These are phyloP conservation scores for Euphorbia tirucalli DNA, from an alignment of 345 rosid genomes.

Conservation along the genomic window DNA sequence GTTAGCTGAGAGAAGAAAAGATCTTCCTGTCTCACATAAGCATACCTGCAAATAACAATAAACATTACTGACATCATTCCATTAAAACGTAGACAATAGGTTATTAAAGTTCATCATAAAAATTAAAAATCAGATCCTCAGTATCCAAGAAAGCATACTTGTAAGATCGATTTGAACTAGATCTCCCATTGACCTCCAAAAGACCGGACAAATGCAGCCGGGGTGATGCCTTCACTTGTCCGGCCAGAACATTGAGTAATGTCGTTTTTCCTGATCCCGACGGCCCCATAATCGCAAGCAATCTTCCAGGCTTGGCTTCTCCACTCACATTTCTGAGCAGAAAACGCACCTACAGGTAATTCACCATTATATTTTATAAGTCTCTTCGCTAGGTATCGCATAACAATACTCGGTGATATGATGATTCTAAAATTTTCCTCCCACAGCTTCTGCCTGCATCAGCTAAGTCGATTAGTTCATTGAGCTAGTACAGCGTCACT, in stretches of 20 bases:
- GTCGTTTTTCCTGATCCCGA: conserved; percentile 99
- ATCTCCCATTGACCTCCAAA: conserved; percentile 79
- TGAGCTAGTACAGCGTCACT: neutral
- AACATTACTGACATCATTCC: neutral
- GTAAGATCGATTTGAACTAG: conserved; percentile 56
- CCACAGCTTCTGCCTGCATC: neutral
- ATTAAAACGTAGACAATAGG: neutral
- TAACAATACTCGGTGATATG: neutral
- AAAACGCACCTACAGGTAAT: conserved; percentile 62
- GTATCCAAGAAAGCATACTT: conserved; percentile 42
- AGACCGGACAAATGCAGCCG: conserved; percentile 81
- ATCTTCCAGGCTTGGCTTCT: conserved; percentile 91
- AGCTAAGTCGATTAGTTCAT: neutral
- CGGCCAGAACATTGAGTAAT: conserved; percentile 83
- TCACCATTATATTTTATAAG: neutral
- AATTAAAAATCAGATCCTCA: conserved; percentile 13
- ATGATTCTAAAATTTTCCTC: neutral
- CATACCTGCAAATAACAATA: conserved; percentile 54
- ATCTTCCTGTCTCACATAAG: conserved; percentile 93
- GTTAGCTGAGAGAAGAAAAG: conserved; percentile 95
- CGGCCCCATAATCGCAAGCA: conserved; percentile 94
- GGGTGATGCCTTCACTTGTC: conserved; percentile 68
- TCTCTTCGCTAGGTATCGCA: neutral
- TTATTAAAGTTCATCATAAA: neutral
- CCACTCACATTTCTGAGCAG: conserved; percentile 80